These are phyloP conservation scores for Clarireedia paspali DNA, from an alignment of 2,329 filamentous ascomycete species.

Conservation along the genomic window DNA sequence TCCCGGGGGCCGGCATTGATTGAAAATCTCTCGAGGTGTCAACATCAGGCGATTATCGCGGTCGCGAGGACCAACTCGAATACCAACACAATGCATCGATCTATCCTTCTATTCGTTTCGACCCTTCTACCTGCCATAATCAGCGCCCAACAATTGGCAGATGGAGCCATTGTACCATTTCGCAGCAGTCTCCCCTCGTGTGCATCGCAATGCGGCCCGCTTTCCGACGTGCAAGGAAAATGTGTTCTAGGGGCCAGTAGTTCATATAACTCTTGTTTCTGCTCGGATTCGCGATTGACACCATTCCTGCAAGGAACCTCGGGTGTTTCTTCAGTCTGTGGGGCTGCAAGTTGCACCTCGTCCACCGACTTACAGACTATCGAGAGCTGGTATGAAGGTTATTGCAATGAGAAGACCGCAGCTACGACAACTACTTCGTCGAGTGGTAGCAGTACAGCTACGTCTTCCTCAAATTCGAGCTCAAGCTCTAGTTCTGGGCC, in stretches of 20 bases:
- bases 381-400: conserved; percentile 61
- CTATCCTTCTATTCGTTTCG: conserved; percentile 3
- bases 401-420: conserved; percentile 47
- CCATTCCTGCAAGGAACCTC: conserved; percentile 46
- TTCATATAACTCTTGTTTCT: conserved; percentile 67
- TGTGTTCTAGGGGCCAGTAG: conserved; percentile 56
- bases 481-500: conserved; percentile 10
- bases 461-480: conserved; percentile 5
- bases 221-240: conserved; percentile 62
- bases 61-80: background rate
- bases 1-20: background rate
- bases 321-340: conserved; percentile 57
- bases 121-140: conserved; percentile 4
- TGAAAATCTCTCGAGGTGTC: background rate
- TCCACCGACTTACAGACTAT: conserved; percentile 45
- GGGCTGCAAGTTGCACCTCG: conserved; percentile 43
- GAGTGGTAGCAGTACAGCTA: conserved; percentile 12
- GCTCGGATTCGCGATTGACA: conserved; percentile 51
- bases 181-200: conserved; percentile 52
- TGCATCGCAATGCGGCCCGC: conserved; percentile 48
- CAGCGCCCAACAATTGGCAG: conserved; percentile 6
- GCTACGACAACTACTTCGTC: conserved; percentile 17
- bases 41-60: background rate
- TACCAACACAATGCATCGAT: conserved; percentile 4
- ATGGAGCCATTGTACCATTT: conserved; percentile 44